Evolutionary conservation across 140 eudicot genomes (phyloP), one percentile per base, ranked within the genome.

Genomic region (Oenanthe javanica): DNA sequence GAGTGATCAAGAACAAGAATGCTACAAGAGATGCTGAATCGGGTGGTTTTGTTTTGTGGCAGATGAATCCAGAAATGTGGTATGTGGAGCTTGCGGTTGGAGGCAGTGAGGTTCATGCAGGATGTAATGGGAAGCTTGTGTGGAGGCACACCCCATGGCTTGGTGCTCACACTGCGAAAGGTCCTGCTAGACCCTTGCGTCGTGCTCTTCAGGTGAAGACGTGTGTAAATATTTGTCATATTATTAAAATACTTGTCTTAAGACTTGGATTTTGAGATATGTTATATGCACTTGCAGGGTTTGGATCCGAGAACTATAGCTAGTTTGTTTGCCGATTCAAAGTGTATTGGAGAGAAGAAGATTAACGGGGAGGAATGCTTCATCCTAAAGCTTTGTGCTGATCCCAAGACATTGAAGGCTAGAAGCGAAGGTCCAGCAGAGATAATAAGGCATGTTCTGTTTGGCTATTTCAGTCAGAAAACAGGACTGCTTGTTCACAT

Each of bases 61-160:
- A 94, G 81, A 94, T 94, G 98, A 88, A 90, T 80, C 97, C 98
- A 3, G 95, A 88, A 79, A 94, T 92, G 98, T 94, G 98, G 98
- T 94, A 94, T 80, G 95, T 94, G 15, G 98, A 94, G 87, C 94
- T 94, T 75, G 94, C 96, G 0, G 97, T 94, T 75, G 95, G 97
- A 40, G 97, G 93, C 27, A 94, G 98, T 84, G 90, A 94, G 80
- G 96, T 94, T 75, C 98, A 89, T 25, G 98, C 98, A 18, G 98
- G 98, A 50, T 94, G 96, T 87, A 94, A 94, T 16, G 98, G 98
- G n/a, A 83, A 89, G 83, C 84, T 94, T 0, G 98, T 94, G 6
- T 94, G 98, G 98, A 83, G 98, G 87, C 97, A 94, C 82, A 94
- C 98, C 0, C 98, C 98, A 0, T 94, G 98, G 97, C 95, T 90